Base-by-base conservation (phyloP, 78 protist genomes). In the Acrasis kona region DNA sequence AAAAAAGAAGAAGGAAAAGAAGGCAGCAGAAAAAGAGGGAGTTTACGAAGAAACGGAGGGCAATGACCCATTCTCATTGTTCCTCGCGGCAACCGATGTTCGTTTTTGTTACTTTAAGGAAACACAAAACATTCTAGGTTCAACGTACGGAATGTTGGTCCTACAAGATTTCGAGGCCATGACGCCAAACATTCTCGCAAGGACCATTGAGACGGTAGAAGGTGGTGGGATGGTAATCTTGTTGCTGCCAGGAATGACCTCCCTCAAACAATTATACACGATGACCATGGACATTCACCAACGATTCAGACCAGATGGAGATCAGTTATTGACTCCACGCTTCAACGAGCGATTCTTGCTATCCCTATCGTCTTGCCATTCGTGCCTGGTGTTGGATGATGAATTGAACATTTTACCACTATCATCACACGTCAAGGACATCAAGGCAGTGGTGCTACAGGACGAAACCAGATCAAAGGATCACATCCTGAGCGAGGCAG, bases 91-190 rank as follows among this genome's bases (percentile, higher is more conserved):
- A 8, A 95, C 96, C 32, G 42, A 91, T 57, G 93, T 98, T 39
- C 78, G 97, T 36, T 89, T 77, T 70, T 37, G 80, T 28, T 92
- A 96, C 84, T 97, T 96, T 88, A 32, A 77, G n/a, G 98, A 97
- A 35, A 78, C 99, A n/a, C 93, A 91, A 34, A 92, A 86, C 74
- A 72, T 96, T n/a, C 91, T 98, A 10, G 99, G 99, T 64, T 76
- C 85, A 69, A 98, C 99, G 10, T 98, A 77, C 68, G 99, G 98
- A 39, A 94, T 98, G 97, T 72, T 79, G 68, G 96, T 98, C 7
- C 86, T 98, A 66, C 98, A 94, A 72, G 99, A 98, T 76, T 95
- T 96, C 70, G 97, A 96, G 82, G 98, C 98, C 5, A 40, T 98
- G 34, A 95, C 99, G 1, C 99, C 99, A 3, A 96, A 95, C 77